These are phyloP conservation scores for Cladorrhinum sp. DNA, from an alignment of 2,329 filamentous ascomycete genomes.

Conservation along the genomic window DNA sequence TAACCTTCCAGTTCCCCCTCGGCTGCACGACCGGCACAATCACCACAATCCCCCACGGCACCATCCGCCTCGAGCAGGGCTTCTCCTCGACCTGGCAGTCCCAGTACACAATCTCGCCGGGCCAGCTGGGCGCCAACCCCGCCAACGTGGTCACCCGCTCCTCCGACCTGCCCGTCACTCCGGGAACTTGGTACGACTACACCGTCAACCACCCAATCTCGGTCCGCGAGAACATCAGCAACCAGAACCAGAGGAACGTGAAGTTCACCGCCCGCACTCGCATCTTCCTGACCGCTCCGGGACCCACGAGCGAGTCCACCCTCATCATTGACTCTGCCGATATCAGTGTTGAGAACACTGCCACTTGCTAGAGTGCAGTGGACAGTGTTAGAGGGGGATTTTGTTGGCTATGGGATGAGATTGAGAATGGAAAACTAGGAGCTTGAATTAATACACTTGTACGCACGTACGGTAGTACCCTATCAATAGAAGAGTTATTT, in stretches of 20 bases:
- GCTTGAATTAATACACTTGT: too few relatives aligned
- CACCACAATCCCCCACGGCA: not conserved
- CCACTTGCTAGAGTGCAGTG: too few relatives aligned
- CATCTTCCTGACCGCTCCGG: not conserved
- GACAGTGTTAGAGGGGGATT: not conserved
- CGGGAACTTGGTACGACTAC: not conserved
- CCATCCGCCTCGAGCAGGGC: not conserved
- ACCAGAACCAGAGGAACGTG: not conserved
- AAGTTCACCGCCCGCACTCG: not conserved
- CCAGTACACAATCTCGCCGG: slow-evolving; percentile 8
- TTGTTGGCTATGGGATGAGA: too few relatives aligned
- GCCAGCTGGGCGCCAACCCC: not conserved
- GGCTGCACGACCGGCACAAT: slow-evolving; percentile 5
- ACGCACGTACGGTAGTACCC: too few relatives aligned
- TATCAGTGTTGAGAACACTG: too few relatives aligned
- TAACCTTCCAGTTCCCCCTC: slow-evolving; percentile 1
- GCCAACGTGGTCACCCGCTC: not conserved
- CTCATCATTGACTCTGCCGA: too few relatives aligned
- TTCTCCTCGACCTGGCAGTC: slow-evolving; percentile 1
- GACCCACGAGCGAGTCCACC: too few relatives aligned
- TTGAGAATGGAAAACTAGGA: too few relatives aligned
- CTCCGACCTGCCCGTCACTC: not conserved
- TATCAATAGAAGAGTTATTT: too few relatives aligned
- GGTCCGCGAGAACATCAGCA: not conserved
- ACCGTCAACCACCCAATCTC: not conserved